Evolutionary conservation across 2,329 filamentous ascomycete genomes (phyloP), one percentile per base, ranked within the genome.

Genomic region (Didymella pinodella): DNA sequence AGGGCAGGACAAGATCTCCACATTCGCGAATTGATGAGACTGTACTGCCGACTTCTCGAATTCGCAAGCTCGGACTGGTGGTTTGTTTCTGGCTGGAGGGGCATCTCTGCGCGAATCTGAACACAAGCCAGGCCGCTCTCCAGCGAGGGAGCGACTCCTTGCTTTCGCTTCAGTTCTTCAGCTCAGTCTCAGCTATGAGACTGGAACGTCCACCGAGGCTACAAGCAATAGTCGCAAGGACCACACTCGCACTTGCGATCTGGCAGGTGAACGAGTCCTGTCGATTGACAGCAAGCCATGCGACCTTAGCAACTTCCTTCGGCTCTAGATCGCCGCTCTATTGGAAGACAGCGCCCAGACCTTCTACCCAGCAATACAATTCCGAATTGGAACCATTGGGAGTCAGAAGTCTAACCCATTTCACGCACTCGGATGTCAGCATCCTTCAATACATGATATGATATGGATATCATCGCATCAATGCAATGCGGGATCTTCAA

Each of bases 11-110:
- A 47, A 25, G 65, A 71, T 47, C 43, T 61, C 5, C 45, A 52
- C 12, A 56, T 65, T 3, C 55, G 43, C 12, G 57, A 62, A 11
- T 12, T 69, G n/a, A 57, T 71, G 32, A 59, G 58, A 41, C 58
- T 63, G 10, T 71, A 71, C 46, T 65, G 64, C 36, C 55, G 57
- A 38, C 60, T 72, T 14, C 25, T 72, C 16, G 68, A 69, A 32
- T 63, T 57, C 43, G 65, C 68, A 14, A 63, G 61, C 26, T 59
- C 64, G 4, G 67, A 71, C 12, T 71, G 66, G 54, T 71, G 68
- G 66, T 71, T 69, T 41, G 54, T 68, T 25, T 48, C 59, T 1
- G 60, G 64, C 3, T 72, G 68, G 68, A 59, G 63, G 38, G 65
- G 65, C n/a, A 62, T 70, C 6, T 64, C 65, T 10, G 34, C 56